These are phyloP conservation scores for Phaeosphaeriaceae sp. DNA, from an alignment of 2,329 filamentous ascomycete species.

Conservation along the genomic window DNA sequence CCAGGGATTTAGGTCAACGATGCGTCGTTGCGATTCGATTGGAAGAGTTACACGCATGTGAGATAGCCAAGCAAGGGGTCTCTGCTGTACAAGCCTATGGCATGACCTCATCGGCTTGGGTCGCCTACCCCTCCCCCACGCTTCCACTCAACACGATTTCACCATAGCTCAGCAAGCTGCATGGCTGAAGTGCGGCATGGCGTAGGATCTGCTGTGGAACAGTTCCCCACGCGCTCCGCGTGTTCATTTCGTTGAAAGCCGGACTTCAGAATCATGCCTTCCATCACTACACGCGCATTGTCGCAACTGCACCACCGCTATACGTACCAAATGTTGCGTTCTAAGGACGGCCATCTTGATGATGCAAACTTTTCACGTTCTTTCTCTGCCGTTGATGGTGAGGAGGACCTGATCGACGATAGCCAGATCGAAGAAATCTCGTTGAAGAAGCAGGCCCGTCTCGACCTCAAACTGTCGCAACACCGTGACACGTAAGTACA, in stretches of 20 bases:
- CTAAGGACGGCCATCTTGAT: slow-evolving; percentile 15
- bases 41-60: neutral
- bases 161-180: neutral
- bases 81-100: neutral
- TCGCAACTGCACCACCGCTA: slow-evolving; percentile 10
- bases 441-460: slow-evolving; percentile 14
- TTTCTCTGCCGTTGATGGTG: slow-evolving; percentile 1
- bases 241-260: neutral
- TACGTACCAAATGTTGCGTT: slow-evolving; percentile 26
- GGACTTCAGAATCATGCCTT: neutral
- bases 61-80: neutral
- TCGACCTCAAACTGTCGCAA: slow-evolving; percentile 19
- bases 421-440: slow-evolving; percentile 4
- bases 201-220: neutral
- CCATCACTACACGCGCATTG: neutral
- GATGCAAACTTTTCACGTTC: neutral
- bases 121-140: neutral
- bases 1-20: neutral
- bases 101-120: neutral
- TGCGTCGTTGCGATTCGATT: neutral
- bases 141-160: neutral
- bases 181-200: neutral
- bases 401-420: neutral
- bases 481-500: slow-evolving; percentile 24
- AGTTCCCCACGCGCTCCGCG: neutral